These are phyloP conservation scores for Choiromyces venosus DNA, from an alignment of 495 filamentous ascomycete species.

Conservation along the genomic window DNA sequence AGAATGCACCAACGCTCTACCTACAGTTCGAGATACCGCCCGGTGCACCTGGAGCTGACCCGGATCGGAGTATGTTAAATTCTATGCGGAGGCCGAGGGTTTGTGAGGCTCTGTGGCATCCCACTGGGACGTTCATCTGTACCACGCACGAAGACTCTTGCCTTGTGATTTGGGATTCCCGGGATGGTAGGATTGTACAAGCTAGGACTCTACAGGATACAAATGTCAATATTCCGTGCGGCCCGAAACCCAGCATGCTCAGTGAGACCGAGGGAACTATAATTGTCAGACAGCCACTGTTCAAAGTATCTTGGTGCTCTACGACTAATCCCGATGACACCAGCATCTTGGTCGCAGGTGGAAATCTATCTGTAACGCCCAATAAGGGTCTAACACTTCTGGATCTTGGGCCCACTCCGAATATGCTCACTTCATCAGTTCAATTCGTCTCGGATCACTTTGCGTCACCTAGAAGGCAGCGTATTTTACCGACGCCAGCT, in stretches of 20 bases:
- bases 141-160: constrained; percentile 86
- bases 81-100: constrained; percentile 62
- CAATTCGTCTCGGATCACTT: constrained; percentile 72
- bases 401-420: constrained; percentile 81
- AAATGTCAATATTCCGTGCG: constrained; percentile 60
- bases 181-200: constrained; percentile 79
- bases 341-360: constrained; percentile 78
- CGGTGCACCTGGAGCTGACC: constrained; percentile 82
- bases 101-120: constrained; percentile 84
- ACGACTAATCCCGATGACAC: constrained; percentile 91
- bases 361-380: constrained; percentile 56
- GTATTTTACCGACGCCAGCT: constrained; percentile 69
- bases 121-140: constrained; percentile 82
- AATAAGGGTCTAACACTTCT: constrained; percentile 76
- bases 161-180: constrained; percentile 88
- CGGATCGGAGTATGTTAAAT: constrained; percentile 50
- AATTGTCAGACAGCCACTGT: constrained; percentile 63
- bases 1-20: constrained; percentile 66
- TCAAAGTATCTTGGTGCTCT: constrained; percentile 79
- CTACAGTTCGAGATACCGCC: constrained; percentile 76
- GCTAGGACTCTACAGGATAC: constrained; percentile 71
- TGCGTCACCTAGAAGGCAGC: constrained; percentile 60
- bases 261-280: constrained; percentile 43
- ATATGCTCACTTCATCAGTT: constrained; percentile 85
- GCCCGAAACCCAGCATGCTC: constrained; percentile 44